Evolutionary conservation across 225 moss, liverwort and hornwort genomes (phyloP), one percentile per base, ranked within the genome.

Genomic region (Marchantia polymorpha): DNA sequence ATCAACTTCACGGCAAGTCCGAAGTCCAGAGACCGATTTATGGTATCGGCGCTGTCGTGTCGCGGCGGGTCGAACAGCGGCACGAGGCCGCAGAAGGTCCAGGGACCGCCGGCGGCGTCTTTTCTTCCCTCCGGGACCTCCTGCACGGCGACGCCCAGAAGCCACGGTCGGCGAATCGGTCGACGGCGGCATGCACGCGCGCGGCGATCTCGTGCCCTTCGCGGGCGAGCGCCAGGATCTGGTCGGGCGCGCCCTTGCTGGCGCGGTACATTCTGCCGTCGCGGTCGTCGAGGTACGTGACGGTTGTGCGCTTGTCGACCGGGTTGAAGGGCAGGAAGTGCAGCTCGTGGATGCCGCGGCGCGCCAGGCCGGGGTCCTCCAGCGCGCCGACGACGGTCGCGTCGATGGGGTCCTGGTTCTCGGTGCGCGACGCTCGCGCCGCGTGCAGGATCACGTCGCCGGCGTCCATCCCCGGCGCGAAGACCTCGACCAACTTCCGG

Each of bases 271-370:
- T 72, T 19, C 72, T 50, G 25, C 81, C 81, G 30, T 81, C 66
- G 30, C 60, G 39, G 20, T 55, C 26, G 53, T 81, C 81, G 9
- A 81, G 16, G 74, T 81, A 81, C 0, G 81, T 81, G 31, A 74
- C 51, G 20, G 81, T 75, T 7, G 81, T 81, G 3, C 81, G 63
- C 74, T 81, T 81, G 27, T 81, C 81, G 2, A 68, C 66, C 13
- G 76, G 76, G 31, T 76, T 76, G 76, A 76, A 76, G 10, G 76
- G 76, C 11, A 81, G 75, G 23, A 81, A 81, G 30, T 81, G 81
- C 73, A 81, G 39, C 64, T 81, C 81, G 19, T 58, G 59, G 26
- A 81, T 65, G 52, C 74, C 74, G n/a, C 74, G 74, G 14, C 81
- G 64, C 8, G 81, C 81, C 22, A 64, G 46, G 4, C 52, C 54